Percentiles rank a stretch among this genome's conserved stretches.
These are phyloP conservation scores for Sanghuangporus weigelae DNA, from an alignment of 1,284 basidiomycete species.

Conservation along the genomic window DNA sequence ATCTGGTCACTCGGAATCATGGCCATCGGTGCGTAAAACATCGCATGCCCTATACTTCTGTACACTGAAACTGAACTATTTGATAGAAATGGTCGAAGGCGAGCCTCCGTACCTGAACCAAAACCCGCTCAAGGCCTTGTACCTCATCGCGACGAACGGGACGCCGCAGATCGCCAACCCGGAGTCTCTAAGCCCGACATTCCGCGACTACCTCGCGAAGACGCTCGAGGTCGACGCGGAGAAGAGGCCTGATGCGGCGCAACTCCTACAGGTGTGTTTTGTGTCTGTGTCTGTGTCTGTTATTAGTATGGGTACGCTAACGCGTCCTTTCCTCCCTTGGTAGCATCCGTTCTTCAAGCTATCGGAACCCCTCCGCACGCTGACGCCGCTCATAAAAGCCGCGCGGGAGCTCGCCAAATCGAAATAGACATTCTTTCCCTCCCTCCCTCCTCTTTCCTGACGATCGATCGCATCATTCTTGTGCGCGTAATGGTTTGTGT, in stretches of 20 bases:
- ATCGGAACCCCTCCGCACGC: constrained; percentile 80
- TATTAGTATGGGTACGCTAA: neutral
- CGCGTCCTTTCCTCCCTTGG: constrained; percentile 1
- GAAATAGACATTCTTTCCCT: constrained; percentile 29
- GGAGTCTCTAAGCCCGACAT: constrained; percentile 81
- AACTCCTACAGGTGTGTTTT: constrained; percentile 66
- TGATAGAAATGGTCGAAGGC: constrained; percentile 95
- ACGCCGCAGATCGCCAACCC: constrained; percentile 96
- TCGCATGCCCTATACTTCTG: neutral
- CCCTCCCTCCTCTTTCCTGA: neutral
- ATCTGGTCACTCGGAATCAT: constrained; percentile 99
- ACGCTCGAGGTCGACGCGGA: constrained; percentile 95
- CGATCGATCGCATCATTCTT: neutral
- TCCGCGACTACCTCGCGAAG: constrained; percentile 87
- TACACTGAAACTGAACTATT: neutral
- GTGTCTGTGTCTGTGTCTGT: neutral
- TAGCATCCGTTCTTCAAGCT: constrained; percentile 88
- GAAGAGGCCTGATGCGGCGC: constrained; percentile 83
- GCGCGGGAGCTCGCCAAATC: constrained; percentile 81
- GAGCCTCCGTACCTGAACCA: constrained; percentile 98
- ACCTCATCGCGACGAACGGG: constrained; percentile 98
- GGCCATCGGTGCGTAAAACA: constrained; percentile 76
- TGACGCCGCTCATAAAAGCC: constrained; percentile 91
- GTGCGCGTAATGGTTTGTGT: neutral
- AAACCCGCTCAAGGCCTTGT: constrained; percentile 92